Evolutionary conservation across 129 eudicot species (phyloP).

Genomic region (Calendula officinalis): DNA sequence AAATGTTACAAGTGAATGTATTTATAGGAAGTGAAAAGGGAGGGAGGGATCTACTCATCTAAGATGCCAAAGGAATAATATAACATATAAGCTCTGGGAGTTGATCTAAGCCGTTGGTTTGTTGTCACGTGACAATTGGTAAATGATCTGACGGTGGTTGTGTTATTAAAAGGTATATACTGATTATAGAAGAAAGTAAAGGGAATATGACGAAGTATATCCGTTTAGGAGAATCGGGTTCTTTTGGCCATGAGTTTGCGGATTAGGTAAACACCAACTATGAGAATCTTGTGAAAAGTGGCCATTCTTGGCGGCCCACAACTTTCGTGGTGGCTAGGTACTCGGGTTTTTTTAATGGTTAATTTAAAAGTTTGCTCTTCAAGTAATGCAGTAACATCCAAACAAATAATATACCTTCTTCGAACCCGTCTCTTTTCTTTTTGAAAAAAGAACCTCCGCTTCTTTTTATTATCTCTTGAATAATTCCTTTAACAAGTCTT

Average conservation of each 20-base stretch:
- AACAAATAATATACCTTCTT: no score
- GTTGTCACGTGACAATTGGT: conserved; percentile 20
- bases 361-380: no score
- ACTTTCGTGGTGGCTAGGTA: background rate
- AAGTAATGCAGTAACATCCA: no score
- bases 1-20: background rate
- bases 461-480: no score
- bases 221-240: conserved; percentile 20
- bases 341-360: no score
- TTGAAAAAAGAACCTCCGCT: no score
- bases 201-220: conserved; percentile 32
- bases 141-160: conserved; percentile 12
- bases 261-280: conserved; percentile 30
- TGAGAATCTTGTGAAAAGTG: conserved; percentile 23
- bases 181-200: background rate
- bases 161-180: conserved; percentile 24
- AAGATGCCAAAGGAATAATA: conserved; percentile 62
- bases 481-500: no score
- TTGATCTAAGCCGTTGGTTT: conserved; percentile 19
- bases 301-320: conserved; percentile 3
- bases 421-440: no score
- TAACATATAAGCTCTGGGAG: conserved; percentile 40
- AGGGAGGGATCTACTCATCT: no score
- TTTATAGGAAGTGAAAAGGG: conserved; percentile 38
- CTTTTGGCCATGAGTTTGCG: conserved; percentile 16